A percentile compares a stretch with the other conserved stretches of the same genome.
phyloP scores from a whole-genome alignment of 2,329 filamentous ascomycete species.

The Amesomyces nigricolor region DNA sequence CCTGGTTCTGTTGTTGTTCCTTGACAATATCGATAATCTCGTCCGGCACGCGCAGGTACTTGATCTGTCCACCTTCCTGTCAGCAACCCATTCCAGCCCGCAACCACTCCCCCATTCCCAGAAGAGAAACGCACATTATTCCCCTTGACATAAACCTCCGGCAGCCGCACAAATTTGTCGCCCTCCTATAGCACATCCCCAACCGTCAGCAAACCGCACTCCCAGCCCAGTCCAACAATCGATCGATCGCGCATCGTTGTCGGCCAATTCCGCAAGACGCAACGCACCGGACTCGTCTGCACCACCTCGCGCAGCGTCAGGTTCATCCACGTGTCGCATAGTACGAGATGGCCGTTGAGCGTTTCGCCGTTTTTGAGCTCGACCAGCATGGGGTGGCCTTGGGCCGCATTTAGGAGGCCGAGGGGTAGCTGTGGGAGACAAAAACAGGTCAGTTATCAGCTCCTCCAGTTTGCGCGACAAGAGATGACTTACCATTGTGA shows the following conservation, averaged over 20 bases:
- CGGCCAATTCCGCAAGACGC: too few species aligned
- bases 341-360: slow-evolving; percentile 89
- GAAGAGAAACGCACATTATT: slow-evolving; percentile 71
- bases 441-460: neutral
- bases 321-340: slow-evolving; percentile 99
- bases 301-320: slow-evolving; percentile 94
- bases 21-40: slow-evolving; percentile 93
- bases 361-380: slow-evolving; percentile 98
- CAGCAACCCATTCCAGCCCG: slow-evolving; percentile 13
- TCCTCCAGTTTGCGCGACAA: too few species aligned
- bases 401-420: slow-evolving; percentile 87
- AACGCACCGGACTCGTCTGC: slow-evolving; percentile 74
- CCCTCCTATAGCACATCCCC: slow-evolving; percentile 57
- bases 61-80: slow-evolving; percentile 61
- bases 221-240: too few species aligned
- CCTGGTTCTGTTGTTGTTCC: slow-evolving; percentile 74
- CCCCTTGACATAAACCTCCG: slow-evolving; percentile 92
- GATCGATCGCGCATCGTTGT: neutral
- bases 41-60: slow-evolving; percentile 93
- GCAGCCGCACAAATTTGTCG: slow-evolving; percentile 85
- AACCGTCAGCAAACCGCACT: neutral
- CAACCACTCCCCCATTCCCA: neutral
- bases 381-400: slow-evolving; percentile 96
- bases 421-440: slow-evolving; percentile 51
- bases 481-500: slow-evolving; percentile 4